These are phyloP conservation scores for Boletus speciosus DNA, from an alignment of 768 basidiomycete species.

Conservation along the genomic window DNA sequence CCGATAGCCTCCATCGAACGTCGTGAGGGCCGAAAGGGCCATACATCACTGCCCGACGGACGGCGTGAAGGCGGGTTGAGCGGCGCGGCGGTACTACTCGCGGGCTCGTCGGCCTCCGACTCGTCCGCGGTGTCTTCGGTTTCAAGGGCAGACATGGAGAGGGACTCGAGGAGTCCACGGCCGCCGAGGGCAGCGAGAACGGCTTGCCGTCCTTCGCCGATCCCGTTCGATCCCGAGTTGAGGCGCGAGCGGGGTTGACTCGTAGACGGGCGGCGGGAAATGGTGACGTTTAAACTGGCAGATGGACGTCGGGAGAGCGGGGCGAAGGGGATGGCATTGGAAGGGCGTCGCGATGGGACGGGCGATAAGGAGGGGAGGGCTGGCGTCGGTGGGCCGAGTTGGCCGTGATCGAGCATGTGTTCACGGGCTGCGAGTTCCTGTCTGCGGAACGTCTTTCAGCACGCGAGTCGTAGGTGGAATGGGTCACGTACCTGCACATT, in stretches of 20 bases:
- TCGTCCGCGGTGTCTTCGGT: slow-evolving; percentile 40
- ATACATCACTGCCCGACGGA: slow-evolving; percentile 7
- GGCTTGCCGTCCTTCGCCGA: slow-evolving; percentile 21
- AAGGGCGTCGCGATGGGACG: slow-evolving; percentile 44
- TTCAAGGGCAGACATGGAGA: slow-evolving; percentile 54
- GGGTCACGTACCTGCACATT: slow-evolving; percentile 68
- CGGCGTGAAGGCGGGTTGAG: slow-evolving; percentile 7
- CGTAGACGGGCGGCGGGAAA: slow-evolving; percentile 27
- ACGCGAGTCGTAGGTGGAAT: neutral
- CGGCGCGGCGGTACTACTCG: neutral
- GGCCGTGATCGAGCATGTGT: slow-evolving; percentile 90
- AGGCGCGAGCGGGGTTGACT: slow-evolving; percentile 24
- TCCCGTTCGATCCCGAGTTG: slow-evolving; percentile 17
- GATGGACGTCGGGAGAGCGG: slow-evolving; percentile 22
- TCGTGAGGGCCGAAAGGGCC: slow-evolving; percentile 11
- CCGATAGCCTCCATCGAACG: slow-evolving; percentile 34
- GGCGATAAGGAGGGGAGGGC: slow-evolving; percentile 43
- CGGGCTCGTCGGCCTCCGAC: slow-evolving; percentile 18
- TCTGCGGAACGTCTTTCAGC: slow-evolving; percentile 26
- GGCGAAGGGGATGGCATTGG: slow-evolving; percentile 19
- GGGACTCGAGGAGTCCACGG: slow-evolving; percentile 36
- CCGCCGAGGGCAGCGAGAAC: slow-evolving; percentile 24
- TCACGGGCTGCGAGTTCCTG: slow-evolving; percentile 86
- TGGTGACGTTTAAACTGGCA: slow-evolving; percentile 26
- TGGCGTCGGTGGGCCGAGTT: slow-evolving; percentile 67